phyloP scores from a whole-genome alignment of 345 rosid genomes.

The Salix koriyanagi region DNA sequence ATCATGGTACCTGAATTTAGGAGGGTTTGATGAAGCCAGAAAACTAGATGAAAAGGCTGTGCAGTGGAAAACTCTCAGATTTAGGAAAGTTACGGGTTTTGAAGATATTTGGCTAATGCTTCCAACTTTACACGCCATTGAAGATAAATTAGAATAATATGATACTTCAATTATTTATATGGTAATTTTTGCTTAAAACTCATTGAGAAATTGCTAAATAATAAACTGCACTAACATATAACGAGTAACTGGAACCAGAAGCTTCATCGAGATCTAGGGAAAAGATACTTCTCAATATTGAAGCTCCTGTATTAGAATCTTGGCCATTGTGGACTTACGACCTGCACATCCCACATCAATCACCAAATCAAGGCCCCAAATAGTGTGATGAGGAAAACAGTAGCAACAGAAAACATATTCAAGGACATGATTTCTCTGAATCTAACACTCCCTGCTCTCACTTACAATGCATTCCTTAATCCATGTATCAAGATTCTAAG shows the following conservation, averaged over 20 bases:
- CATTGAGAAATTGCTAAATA: neutral
- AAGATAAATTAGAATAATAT: neutral
- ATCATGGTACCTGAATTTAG: constrained; percentile 57
- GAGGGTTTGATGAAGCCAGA: constrained; percentile 53
- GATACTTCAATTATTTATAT: neutral
- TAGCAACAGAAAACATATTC: neutral
- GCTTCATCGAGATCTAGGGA: neutral
- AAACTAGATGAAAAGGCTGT: constrained; percentile 55
- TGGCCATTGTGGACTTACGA: constrained; percentile 95
- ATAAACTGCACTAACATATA: neutral
- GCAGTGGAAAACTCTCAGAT: constrained; percentile 47
- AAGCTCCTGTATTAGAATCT: constrained; percentile 35
- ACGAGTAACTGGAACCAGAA: neutral
- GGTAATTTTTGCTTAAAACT: neutral
- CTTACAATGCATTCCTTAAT: neutral
- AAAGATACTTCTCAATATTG: neutral
- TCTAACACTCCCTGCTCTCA: neutral
- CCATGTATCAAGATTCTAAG: neutral
- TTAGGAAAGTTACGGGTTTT: constrained; percentile 53
- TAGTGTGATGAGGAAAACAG: neutral
- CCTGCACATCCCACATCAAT: constrained; percentile 41
- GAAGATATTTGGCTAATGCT: neutral
- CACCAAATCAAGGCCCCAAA: neutral
- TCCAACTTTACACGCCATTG: neutral
- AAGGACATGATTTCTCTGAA: neutral